These are phyloP conservation scores for Yarrowia osloensis DNA, from an alignment of 805 yeast species.

Conservation along the genomic window DNA sequence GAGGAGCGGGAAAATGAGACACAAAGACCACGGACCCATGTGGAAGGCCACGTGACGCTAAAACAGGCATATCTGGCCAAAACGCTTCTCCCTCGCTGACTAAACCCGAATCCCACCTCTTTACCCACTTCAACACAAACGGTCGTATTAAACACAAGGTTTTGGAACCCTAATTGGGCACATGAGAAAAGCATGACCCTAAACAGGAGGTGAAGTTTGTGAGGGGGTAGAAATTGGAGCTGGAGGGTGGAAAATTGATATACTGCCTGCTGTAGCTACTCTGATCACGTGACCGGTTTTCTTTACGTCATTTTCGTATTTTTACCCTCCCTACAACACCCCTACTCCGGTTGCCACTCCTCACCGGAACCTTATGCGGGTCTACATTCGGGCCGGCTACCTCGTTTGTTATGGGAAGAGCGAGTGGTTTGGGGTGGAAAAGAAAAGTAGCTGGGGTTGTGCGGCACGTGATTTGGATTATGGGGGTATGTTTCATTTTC, in stretches of 20 bases:
- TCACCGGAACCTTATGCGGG: not conserved
- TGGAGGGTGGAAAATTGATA: too few species aligned
- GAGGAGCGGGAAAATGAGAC: not conserved
- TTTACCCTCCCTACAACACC: too few species aligned
- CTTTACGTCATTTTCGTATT: too few species aligned
- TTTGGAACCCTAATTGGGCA: constrained; percentile 26
- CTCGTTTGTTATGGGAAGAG: not conserved
- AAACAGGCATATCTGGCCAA: too few species aligned
- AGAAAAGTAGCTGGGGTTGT: not conserved
- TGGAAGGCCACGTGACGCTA: too few species aligned
- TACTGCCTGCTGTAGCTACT: too few species aligned
- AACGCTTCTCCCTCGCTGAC: too few species aligned
- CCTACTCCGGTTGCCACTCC: not conserved
- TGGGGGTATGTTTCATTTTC: not conserved
- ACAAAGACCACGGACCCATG: not conserved
- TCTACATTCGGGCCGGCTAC: constrained; percentile 16
- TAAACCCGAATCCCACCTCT: too few species aligned
- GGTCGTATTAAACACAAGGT: constrained; percentile 22
- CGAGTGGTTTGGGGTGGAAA: not conserved
- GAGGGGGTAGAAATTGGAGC: not conserved
- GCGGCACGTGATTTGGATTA: not conserved
- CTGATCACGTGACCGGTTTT: too few species aligned
- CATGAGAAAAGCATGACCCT: constrained; percentile 27
- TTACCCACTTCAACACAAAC: not conserved
- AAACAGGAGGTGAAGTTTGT: not conserved